Evolutionary conservation across 148 eudicot species (phyloP), one percentile per base, ranked within the genome.

Genomic region (Vaccinium darrowii): DNA sequence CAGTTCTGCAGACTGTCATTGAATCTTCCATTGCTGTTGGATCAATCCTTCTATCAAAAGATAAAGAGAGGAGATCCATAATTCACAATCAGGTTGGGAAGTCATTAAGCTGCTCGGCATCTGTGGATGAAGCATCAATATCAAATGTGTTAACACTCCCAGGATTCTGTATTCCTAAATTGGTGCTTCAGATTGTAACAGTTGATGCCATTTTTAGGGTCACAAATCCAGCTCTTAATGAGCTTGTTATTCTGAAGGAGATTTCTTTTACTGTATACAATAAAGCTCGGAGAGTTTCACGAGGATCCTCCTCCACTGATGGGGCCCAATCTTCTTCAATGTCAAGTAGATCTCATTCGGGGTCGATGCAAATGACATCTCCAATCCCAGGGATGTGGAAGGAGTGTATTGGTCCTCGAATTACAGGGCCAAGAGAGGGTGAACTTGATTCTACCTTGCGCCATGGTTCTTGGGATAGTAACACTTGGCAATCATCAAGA

Each of bases 211-310:
- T 97, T 80, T 94, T 95, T 73, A 92, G 99, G 82, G 99, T 95
- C 79, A 92, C 98, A 52, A 95, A 88, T 84, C 98, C 99, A 52
- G 82, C 92, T 53, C 92, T 92, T 27, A 93, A 79, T 85, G 99
- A 97, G 88, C 97, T 89, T 78, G 84, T 89, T 81, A 79, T 94
- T 89, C 92, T 97, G 14, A 97, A 97, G 88, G 99, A 97, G 92
- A 92, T 93, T 87, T 95, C 99, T 83, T 97, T 97, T 86, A 94
- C 98, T 79, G 98, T 97, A 78, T 97, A 97, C 93, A 95, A 93
- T 84, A 97, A 97, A 89, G 99, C 99, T 77, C 92, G 99, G 52
- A 91, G 95, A 87, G 85, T 94, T 82, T 90, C 96, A 60, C 93
- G 94, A 78, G 94, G 95, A 75, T 78, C 86, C 65, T 87, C 95